Conservation (phyloP, 495 filamentous ascomycete species). For the Aspergillus nidulans region DNA sequence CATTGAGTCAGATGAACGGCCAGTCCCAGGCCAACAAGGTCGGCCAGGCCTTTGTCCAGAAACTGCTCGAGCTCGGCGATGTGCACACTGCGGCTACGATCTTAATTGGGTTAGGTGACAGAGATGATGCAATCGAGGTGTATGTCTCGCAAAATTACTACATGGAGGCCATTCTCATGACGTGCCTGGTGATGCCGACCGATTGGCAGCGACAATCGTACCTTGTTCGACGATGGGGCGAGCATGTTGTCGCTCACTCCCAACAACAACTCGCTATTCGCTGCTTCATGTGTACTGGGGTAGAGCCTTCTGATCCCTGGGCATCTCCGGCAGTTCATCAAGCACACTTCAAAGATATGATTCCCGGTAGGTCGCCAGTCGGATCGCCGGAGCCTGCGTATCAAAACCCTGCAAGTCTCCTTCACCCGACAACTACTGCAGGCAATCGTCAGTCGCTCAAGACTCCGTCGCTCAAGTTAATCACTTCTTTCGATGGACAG, state of each 20-base stretch:
- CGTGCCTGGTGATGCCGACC: conserved; percentile 64
- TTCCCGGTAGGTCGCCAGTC: conserved; percentile 41
- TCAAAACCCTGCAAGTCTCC: conserved; percentile 23
- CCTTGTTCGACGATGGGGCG: conserved; percentile 91
- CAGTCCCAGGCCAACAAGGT: conserved; percentile 82
- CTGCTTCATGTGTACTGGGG: conserved; percentile 81
- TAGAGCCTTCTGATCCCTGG: conserved; percentile 77
- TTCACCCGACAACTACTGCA: conserved; percentile 22
- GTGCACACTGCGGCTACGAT: conserved; percentile 89
- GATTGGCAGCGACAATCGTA: conserved; percentile 90
- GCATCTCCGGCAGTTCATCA: conserved; percentile 74
- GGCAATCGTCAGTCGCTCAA: conserved; percentile 53
- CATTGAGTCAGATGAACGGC: conserved; percentile 79
- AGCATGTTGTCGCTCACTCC: conserved; percentile 78
- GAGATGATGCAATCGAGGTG: conserved; percentile 92
- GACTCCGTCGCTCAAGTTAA: conserved; percentile 83
- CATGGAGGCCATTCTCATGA: conserved; percentile 84
- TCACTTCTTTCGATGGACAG: conserved; percentile 75
- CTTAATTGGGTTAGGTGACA: conserved; percentile 84
- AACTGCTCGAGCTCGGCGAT: conserved; percentile 82
- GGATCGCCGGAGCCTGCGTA: conserved; percentile 35
- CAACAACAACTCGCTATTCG: conserved; percentile 88
- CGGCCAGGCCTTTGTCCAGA: conserved; percentile 86
- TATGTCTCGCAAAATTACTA: conserved; percentile 88
- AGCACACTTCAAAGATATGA: conserved; percentile 42